A percentile compares a stretch with the other conserved stretches of the same genome.
These are phyloP conservation scores for Fusarium verrucosum DNA, from an alignment of 2,329 filamentous ascomycete genomes.

Conservation along the genomic window DNA sequence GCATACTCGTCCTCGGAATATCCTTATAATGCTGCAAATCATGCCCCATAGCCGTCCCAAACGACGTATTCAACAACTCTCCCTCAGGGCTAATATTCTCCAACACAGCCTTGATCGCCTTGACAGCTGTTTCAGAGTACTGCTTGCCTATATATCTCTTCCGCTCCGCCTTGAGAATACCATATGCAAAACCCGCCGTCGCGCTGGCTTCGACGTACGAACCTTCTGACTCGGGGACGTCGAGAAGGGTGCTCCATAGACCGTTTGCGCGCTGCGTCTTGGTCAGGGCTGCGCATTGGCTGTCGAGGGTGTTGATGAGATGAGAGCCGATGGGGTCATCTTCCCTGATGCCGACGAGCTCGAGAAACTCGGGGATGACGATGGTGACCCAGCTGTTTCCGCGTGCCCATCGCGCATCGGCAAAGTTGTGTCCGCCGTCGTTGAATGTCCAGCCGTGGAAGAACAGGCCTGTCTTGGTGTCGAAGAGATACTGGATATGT, in stretches of 20 bases:
- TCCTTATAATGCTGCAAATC: constrained; percentile 79
- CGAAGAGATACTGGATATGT: constrained; percentile 82
- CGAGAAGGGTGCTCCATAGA: constrained; percentile 79
- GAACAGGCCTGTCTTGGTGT: constrained; percentile 75
- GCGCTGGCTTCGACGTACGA: constrained; percentile 82
- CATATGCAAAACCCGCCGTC: constrained; percentile 83
- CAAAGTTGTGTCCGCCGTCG: constrained; percentile 70
- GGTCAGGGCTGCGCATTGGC: constrained; percentile 73
- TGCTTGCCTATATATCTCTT: constrained; percentile 73
- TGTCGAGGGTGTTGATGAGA: constrained; percentile 70
- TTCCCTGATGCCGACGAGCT: constrained; percentile 70
- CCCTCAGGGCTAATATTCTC: constrained; percentile 72
- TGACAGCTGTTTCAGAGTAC: constrained; percentile 69
- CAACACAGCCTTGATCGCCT: constrained; percentile 73
- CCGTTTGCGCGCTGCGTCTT: constrained; percentile 69
- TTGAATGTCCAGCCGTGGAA: constrained; percentile 87
- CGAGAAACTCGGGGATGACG: constrained; percentile 83
- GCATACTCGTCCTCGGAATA: constrained; percentile 81
- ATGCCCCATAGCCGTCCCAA: constrained; percentile 81
- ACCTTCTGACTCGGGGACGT: constrained; percentile 70
- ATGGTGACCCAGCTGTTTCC: constrained; percentile 82
- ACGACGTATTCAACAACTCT: constrained; percentile 78
- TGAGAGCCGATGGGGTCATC: constrained; percentile 71
- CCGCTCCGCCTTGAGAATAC: constrained; percentile 76
- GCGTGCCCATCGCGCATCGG: constrained; percentile 65